Evolutionary conservation across 331 rosid species (phyloP), one percentile per base, ranked within the genome.

Genomic region (Acacia concinna): DNA sequence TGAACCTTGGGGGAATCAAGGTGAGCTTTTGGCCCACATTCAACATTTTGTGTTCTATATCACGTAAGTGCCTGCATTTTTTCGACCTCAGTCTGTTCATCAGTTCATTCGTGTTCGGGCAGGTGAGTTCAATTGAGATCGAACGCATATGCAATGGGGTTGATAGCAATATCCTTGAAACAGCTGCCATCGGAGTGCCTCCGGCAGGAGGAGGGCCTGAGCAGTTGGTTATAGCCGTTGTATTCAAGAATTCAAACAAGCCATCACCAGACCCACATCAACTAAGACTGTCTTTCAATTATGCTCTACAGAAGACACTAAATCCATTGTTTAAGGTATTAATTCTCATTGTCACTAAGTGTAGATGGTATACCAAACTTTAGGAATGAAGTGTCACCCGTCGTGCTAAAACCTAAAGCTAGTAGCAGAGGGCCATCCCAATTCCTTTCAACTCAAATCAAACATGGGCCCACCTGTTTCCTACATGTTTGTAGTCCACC

Each of bases 1-100:
- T 95, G 99, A 95, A 95, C 86, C 92, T 95, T 44, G 97, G 97
- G 67, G 99, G 99, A 77, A 92, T 95, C 88, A 95, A 95, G 99
- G 97, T 92, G 83, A 75, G 47, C 51, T 43, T 68, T 64, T 18
- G 49, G 23, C 74, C 74, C 59, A 12, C 32, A 17, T 43, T 17
- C 35, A 69, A 57, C 18, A n/a, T 63, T 0, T 6, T 37, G 9
- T n/a, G 38, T 35, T 64, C 25, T 64, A 18, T 64, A 31, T 64
- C 43, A 21, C 6, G 21, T 31, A 2, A 32, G 30, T 21, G 11
- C n/a, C 18, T 9, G 9, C 27, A 18, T 21, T 20, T 66, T 37
- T 38, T 38, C 12, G 35, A 31, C 14, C n/a, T 2, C 18, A 31
- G 41, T 63, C 20, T 38, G 72, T 44, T 30, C 15, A 46, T 43